Evolutionary conservation across 2,329 filamentous ascomycete species (phyloP).

Genomic region (Thelonectria rubi): DNA sequence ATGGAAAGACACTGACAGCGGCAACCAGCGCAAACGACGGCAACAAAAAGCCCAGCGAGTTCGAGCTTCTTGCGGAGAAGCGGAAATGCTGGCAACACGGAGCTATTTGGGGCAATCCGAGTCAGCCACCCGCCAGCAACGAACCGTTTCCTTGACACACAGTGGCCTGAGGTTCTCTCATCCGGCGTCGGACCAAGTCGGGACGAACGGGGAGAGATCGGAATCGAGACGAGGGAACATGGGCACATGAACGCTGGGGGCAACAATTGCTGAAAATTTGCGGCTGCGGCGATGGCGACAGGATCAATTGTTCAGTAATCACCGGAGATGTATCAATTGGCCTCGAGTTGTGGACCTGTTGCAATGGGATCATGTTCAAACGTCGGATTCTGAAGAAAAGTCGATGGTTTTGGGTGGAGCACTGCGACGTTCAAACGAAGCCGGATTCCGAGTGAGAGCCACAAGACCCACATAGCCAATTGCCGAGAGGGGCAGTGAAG

Average conservation of each 20-base stretch:
- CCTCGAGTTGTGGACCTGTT: too few species aligned
- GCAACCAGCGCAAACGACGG: neutral
- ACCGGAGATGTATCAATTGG: neutral
- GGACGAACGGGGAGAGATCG: slow-evolving; percentile 33
- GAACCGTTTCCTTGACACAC: slow-evolving; percentile 37
- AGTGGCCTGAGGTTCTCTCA: slow-evolving; percentile 37
- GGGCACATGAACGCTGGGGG: slow-evolving; percentile 6
- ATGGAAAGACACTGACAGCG: neutral
- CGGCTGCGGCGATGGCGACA: neutral
- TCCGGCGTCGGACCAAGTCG: slow-evolving; percentile 37
- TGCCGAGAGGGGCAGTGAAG: too few species aligned
- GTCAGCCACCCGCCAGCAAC: slow-evolving; percentile 27
- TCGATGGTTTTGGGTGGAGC: too few species aligned
- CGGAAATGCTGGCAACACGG: slow-evolving; percentile 36
- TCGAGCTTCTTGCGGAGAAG: slow-evolving; percentile 34
- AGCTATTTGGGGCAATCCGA: neutral
- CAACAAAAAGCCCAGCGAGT: neutral
- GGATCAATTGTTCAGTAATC: neutral
- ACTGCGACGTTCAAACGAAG: too few species aligned
- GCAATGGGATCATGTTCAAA: too few species aligned
- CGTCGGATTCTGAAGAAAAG: too few species aligned
- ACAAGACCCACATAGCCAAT: too few species aligned
- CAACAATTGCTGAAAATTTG: neutral
- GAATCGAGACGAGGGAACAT: slow-evolving; percentile 20
- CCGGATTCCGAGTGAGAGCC: too few species aligned